phyloP scores from a whole-genome alignment of 2,329 filamentous ascomycete genomes.

The Penicillium verrucosum region DNA sequence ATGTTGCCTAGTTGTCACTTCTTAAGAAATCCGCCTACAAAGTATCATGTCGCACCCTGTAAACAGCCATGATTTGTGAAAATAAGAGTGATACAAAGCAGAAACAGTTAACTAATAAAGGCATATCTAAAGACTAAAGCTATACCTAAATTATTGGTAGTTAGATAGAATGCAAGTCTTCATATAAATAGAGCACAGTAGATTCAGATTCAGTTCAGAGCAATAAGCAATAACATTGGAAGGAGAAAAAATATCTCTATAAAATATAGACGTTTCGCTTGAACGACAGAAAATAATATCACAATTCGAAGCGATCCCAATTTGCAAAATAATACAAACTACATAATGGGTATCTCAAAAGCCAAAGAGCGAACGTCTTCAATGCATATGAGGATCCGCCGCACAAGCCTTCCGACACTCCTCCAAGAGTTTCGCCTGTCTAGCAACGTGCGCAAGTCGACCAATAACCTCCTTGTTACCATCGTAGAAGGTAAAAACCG shows the following conservation, averaged over 20 bases:
- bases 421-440: slow-evolving; percentile 68
- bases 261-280: neutral
- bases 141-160: neutral
- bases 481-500: slow-evolving; percentile 75
- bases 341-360: neutral
- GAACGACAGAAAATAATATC: neutral
- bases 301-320: neutral
- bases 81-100: neutral
- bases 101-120: neutral
- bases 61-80: neutral
- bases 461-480: slow-evolving; percentile 75
- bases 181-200: neutral
- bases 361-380: neutral
- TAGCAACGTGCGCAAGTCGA: slow-evolving; percentile 68
- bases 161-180: neutral
- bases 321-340: neutral
- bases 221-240: neutral
- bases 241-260: neutral
- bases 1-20: neutral
- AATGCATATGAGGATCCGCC: slow-evolving; percentile 15
- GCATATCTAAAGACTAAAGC: neutral
- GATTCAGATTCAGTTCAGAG: neutral
- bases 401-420: slow-evolving; percentile 59
- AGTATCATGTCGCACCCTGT: neutral
- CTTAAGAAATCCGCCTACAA: too few relatives aligned